Evolutionary conservation across 2,329 filamentous ascomycete genomes (phyloP).

Genomic region (Cadophora sp.): DNA sequence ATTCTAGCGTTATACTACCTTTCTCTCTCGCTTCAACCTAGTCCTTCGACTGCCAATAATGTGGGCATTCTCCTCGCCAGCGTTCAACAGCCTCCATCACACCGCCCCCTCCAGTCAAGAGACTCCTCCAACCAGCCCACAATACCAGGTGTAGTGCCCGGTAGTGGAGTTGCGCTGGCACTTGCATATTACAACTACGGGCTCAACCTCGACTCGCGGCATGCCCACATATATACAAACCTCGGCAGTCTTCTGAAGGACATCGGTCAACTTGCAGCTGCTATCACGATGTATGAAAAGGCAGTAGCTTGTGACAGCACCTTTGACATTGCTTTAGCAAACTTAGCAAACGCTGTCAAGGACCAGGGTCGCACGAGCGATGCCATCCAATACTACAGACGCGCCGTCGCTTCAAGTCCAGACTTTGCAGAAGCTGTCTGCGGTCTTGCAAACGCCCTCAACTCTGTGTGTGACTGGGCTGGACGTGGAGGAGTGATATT

Average conservation of each 20-base stretch:
- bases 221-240: slow-evolving; percentile 97
- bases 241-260: slow-evolving; percentile 95
- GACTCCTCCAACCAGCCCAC: slow-evolving; percentile 48
- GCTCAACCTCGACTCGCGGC: slow-evolving; percentile 81
- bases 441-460: slow-evolving; percentile 90
- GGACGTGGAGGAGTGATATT: slow-evolving; percentile 85
- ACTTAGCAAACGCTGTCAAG: slow-evolving; percentile 96
- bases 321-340: slow-evolving; percentile 96
- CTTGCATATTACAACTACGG: slow-evolving; percentile 97
- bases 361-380: slow-evolving; percentile 92
- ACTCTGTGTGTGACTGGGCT: slow-evolving; percentile 95
- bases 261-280: slow-evolving; percentile 88
- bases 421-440: slow-evolving; percentile 98
- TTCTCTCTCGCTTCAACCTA: slow-evolving; percentile 91
- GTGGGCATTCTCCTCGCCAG: slow-evolving; percentile 96
- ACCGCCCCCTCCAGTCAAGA: slow-evolving; percentile 41
- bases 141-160: slow-evolving; percentile 81
- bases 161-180: slow-evolving; percentile 86
- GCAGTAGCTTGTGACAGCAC: slow-evolving; percentile 91
- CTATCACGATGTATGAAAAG: slow-evolving; percentile 96
- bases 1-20: slow-evolving; percentile 96
- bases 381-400: slow-evolving; percentile 89
- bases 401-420: slow-evolving; percentile 89
- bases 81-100: slow-evolving; percentile 73
- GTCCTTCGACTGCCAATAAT: slow-evolving; percentile 97